A percentile compares a stretch with the other conserved stretches of the same genome.
These are phyloP conservation scores for Hortaea werneckii DNA, from an alignment of 2,329 filamentous ascomycete species.

Conservation along the genomic window DNA sequence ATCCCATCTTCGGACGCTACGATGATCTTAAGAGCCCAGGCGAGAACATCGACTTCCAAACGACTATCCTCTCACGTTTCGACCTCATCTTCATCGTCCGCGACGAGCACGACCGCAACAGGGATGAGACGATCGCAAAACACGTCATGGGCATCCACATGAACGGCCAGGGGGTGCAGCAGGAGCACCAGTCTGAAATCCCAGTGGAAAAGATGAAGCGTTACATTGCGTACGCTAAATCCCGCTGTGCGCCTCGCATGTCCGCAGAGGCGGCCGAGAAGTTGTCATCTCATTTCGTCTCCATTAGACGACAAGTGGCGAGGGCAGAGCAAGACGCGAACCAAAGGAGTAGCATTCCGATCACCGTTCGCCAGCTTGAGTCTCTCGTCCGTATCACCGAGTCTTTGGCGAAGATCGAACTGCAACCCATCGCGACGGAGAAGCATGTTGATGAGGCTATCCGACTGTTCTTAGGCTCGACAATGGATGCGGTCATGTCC, in stretches of 20 bases:
- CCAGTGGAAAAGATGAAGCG: slow-evolving; percentile 94
- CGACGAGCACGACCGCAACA: slow-evolving; percentile 80
- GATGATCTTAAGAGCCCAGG: slow-evolving; percentile 96
- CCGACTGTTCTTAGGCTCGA: slow-evolving; percentile 86
- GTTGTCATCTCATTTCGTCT: slow-evolving; percentile 92
- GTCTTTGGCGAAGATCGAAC: slow-evolving; percentile 79
- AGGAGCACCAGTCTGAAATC: slow-evolving; percentile 62
- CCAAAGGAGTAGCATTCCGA: slow-evolving; percentile 84
- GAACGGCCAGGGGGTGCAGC: slow-evolving; percentile 72
- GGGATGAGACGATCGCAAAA: slow-evolving; percentile 86
- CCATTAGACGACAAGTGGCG: slow-evolving; percentile 88
- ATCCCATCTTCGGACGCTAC: slow-evolving; percentile 95
- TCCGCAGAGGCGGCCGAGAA: slow-evolving; percentile 89
- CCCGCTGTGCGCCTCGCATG: slow-evolving; percentile 85
- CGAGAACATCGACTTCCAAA: slow-evolving; percentile 99
- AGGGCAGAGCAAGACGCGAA: slow-evolving; percentile 84
- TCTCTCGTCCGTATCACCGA: slow-evolving; percentile 96
- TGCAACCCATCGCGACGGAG: slow-evolving; percentile 79
- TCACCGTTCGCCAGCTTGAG: slow-evolving; percentile 93
- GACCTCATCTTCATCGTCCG: slow-evolving; percentile 99
- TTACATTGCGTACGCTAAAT: slow-evolving; percentile 95
- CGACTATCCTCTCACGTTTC: slow-evolving; percentile 93
- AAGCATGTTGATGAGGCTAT: slow-evolving; percentile 95
- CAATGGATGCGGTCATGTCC: slow-evolving; percentile 78
- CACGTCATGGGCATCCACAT: slow-evolving; percentile 98